These are phyloP conservation scores for Cantharellus cinnabarinus DNA, from an alignment of 768 basidiomycete species.

Conservation along the genomic window DNA sequence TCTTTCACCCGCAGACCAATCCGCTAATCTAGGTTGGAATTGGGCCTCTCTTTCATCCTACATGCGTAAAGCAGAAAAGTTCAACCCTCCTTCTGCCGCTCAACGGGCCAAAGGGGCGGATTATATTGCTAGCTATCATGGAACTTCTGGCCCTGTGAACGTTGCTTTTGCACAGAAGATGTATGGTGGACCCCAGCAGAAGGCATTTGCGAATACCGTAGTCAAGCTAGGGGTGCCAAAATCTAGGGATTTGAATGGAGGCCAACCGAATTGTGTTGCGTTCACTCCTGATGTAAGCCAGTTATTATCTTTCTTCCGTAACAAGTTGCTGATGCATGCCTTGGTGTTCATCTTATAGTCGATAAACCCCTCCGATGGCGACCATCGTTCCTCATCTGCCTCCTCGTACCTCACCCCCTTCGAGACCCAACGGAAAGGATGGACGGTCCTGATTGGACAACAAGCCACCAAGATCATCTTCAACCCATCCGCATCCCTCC, in stretches of 20 bases:
- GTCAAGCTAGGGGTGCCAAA: conserved; percentile 27
- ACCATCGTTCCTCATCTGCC: conserved; percentile 34
- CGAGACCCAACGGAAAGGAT: conserved; percentile 26
- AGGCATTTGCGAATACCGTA: conserved; percentile 28
- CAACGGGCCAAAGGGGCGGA: conserved; percentile 15
- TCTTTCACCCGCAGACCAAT: conserved; percentile 12
- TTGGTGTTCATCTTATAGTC: conserved; percentile 6
- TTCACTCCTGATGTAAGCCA: conserved; percentile 28
- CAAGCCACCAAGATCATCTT: conserved; percentile 4
- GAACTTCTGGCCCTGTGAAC: conserved; percentile 31
- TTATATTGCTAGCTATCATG: conserved; percentile 29
- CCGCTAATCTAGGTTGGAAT: conserved; percentile 18
- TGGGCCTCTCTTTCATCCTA: conserved; percentile 19
- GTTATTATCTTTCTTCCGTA: neutral
- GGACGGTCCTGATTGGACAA: conserved; percentile 25
- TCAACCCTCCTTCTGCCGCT: conserved; percentile 11
- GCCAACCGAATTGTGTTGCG: conserved; percentile 33
- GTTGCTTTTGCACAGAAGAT: conserved; percentile 26
- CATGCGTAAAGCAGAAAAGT: conserved; percentile 18
- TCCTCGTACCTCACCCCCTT: conserved; percentile 36
- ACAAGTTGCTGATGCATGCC: neutral
- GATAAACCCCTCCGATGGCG: conserved; percentile 28
- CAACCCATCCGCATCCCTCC: neutral
- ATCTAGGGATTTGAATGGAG: conserved; percentile 33
- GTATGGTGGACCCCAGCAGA: conserved; percentile 37